Evolutionary conservation across 495 filamentous ascomycete genomes (phyloP), one percentile per base, ranked within the genome.

Genomic region (Apodospora peruviana): DNA sequence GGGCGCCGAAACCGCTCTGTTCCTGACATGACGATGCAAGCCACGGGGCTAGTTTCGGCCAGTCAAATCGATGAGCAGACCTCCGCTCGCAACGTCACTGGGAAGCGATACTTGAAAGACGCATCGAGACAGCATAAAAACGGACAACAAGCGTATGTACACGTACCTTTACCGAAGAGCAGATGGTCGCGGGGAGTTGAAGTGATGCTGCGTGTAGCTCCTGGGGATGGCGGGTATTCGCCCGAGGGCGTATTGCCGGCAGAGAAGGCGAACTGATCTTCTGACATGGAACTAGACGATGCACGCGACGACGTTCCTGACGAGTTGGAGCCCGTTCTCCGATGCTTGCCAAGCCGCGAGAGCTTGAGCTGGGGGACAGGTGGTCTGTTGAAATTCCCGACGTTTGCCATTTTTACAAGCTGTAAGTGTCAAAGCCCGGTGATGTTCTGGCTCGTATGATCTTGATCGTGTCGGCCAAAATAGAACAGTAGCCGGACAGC

Each of bases 261-360:
- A 4, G 58, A 61, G 34, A 61, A 54, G 11, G 35, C 45, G 39
- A 61, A 61, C 48, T 55, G 58, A 18, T 58, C 58, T 27, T 61
- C 58, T 4, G 51, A 55, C 1, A 17, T 46, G 50, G 59, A 48
- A 51, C 56, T 34, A 47, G 52, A 32, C 5, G n/a, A 8, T 51
- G 60, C 48, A 11, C 10, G 25, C 16, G 22, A 40, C 23, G 56
- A 59, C 1, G 45, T 52, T 41, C 65, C 67, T 8, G 68, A 67
- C 11, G 69, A 70, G 52, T 52, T 68, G 20, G 69, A 71, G 42
- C 53, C 55, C 8, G 43, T 65, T 47, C 64, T 56, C 23, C 51
- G 51, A 19, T 60, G 64, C 17, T 58, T 60, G 62, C 55, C 22
- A 45, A 18, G 3, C 25, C n/a, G n/a, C 38, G 36, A 40, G 21